Conservation (phyloP, 139 green algal species). For the Chlamydomonas sp. region DNA sequence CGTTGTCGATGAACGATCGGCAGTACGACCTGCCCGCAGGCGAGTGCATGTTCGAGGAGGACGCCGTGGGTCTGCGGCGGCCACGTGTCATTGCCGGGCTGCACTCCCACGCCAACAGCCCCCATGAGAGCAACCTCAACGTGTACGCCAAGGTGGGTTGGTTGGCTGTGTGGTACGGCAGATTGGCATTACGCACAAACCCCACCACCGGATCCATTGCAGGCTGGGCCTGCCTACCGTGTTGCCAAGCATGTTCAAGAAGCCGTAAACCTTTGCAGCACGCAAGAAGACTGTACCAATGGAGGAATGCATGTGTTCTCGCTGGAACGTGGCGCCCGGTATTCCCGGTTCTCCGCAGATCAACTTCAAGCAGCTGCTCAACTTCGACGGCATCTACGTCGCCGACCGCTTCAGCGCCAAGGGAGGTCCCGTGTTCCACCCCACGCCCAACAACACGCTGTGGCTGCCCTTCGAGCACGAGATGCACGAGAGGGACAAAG, state of each 20-base stretch:
- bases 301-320: too few species aligned
- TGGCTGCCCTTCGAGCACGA: conserved; percentile 38
- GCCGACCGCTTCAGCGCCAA: neutral
- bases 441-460: conserved; percentile 7
- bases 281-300: too few species aligned
- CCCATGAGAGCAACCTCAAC: conserved; percentile 10
- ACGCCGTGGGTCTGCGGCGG: conserved; percentile 6
- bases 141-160: conserved; percentile 27
- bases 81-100: conserved; percentile 19
- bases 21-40: neutral
- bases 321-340: too few species aligned
- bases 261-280: too few species aligned
- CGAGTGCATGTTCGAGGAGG: conserved; percentile 1
- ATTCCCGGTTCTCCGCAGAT: neutral
- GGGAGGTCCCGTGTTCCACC: conserved; percentile 14
- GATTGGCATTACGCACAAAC: too few species aligned
- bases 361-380: conserved; percentile 41
- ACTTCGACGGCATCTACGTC: conserved; percentile 40
- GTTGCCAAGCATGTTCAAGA: too few species aligned
- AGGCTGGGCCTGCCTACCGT: too few species aligned
- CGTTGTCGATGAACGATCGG: too few species aligned
- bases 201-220: too few species aligned
- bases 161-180: too few species aligned
- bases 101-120: conserved; percentile 33
- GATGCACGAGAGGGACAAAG: neutral